Conservation (phyloP, 2,329 filamentous ascomycete genomes). For the Clarireedia hainanense region DNA sequence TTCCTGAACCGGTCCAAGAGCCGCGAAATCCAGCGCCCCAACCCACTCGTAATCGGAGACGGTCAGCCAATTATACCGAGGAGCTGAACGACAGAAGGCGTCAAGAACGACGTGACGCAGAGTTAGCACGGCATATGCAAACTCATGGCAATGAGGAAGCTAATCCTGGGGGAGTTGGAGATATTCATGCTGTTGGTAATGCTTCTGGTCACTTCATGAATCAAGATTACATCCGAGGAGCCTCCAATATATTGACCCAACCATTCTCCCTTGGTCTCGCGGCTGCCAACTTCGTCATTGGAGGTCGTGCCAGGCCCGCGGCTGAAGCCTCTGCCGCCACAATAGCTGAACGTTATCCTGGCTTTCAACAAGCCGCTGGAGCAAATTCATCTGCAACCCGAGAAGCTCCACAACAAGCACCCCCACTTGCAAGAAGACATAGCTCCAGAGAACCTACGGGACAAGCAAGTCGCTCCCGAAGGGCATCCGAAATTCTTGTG, state of each 20-base stretch:
- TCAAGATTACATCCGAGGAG: conserved; percentile 44
- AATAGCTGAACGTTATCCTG: conserved; percentile 19
- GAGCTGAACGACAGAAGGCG: conserved; percentile 32
- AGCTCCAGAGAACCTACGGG: conserved; percentile 21
- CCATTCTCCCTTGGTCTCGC: conserved; percentile 27
- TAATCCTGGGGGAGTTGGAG: conserved; percentile 39
- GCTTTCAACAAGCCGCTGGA: not conserved
- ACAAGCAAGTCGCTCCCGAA: conserved; percentile 1
- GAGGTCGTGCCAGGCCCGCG: conserved; percentile 15
- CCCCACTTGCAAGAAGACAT: conserved; percentile 22
- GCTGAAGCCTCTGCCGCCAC: conserved; percentile 7
- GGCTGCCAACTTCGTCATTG: conserved; percentile 28
- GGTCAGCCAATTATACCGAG: conserved; percentile 28
- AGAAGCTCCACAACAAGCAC: conserved; percentile 8
- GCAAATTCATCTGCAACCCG: not conserved
- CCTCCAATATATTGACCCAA: conserved; percentile 27
- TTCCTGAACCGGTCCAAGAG: conserved; percentile 28
- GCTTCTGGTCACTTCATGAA: conserved; percentile 52
- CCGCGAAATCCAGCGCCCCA: conserved; percentile 23
- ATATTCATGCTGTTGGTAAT: conserved; percentile 39
- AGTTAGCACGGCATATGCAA: conserved; percentile 44
- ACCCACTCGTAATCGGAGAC: conserved; percentile 11
- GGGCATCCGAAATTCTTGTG: conserved; percentile 19
- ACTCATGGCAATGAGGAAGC: conserved; percentile 31
- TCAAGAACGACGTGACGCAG: conserved; percentile 40